A percentile compares a stretch with the other conserved stretches of the same genome.
phyloP scores from a whole-genome alignment of 2,329 filamentous ascomycete genomes.

The Trichophyton benhamiae region DNA sequence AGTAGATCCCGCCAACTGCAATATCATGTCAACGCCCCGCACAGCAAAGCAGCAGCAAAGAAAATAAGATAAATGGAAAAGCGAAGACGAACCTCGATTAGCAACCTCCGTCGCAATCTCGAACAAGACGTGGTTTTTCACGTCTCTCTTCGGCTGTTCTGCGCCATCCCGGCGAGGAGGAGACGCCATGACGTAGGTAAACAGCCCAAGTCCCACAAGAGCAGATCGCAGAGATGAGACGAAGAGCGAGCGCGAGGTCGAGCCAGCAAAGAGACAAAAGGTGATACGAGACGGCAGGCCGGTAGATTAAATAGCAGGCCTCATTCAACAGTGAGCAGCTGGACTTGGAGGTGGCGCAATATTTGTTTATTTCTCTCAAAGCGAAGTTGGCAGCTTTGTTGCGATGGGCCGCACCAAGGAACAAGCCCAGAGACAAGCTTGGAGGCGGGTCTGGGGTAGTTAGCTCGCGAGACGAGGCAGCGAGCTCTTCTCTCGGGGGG shows the following conservation, averaged over 20 bases:
- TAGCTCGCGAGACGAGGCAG: background rate
- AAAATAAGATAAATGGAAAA: background rate
- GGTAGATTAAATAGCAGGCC: background rate
- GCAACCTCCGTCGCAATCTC: slow-evolving; percentile 95
- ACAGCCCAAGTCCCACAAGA: background rate
- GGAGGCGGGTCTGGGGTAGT: background rate
- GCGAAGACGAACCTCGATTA: slow-evolving; percentile 57
- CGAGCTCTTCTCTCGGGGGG: background rate
- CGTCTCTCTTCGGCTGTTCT: slow-evolving; percentile 47
- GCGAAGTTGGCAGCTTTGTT: slow-evolving; percentile 4
- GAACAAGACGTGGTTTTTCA: slow-evolving; percentile 92
- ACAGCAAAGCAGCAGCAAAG: background rate
- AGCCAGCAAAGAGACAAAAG: background rate
- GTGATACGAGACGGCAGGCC: background rate
- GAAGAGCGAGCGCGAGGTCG: background rate
- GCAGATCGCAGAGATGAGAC: background rate
- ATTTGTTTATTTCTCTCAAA: background rate
- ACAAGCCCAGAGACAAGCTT: background rate
- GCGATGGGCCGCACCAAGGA: background rate
- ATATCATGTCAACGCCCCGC: slow-evolving; percentile 9
- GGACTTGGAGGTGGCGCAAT: background rate
- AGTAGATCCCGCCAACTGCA: slow-evolving; percentile 93
- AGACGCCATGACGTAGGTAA: slow-evolving; percentile 11
- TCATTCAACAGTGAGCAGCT: background rate
- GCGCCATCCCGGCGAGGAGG: slow-evolving; percentile 43